Evolutionary conservation across 2,329 filamentous ascomycete genomes (phyloP).

Genomic region (Ascochyta pisi): DNA sequence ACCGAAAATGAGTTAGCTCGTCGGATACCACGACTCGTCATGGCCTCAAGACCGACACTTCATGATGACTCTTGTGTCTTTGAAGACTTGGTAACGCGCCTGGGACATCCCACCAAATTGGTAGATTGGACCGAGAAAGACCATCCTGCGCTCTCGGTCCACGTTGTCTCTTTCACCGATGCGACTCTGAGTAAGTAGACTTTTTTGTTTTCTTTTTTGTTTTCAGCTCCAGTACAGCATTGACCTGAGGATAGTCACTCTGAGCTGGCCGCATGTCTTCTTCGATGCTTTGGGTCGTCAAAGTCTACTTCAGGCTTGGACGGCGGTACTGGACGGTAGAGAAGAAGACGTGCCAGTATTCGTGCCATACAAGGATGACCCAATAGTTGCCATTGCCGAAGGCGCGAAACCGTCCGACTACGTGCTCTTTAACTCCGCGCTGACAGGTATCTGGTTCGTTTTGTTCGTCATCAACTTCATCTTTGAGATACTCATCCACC

Average conservation of each 20-base stretch:
- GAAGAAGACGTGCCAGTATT: no score
- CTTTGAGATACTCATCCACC: constrained; percentile 25
- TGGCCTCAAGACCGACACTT: background rate
- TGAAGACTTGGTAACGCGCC: background rate
- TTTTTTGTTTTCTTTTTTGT: no score
- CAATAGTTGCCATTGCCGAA: constrained; percentile 3
- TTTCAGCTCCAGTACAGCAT: no score
- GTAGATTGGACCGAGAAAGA: background rate
- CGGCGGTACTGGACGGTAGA: no score
- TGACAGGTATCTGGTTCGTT: constrained; percentile 14
- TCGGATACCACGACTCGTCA: no score
- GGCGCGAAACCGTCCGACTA: constrained; percentile 15
- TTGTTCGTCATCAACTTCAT: constrained; percentile 23
- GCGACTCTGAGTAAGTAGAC: constrained; percentile 19
- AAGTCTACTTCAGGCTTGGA: no score
- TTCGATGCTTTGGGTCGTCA: no score
- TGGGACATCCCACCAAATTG: background rate
- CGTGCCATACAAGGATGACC: constrained; percentile 30
- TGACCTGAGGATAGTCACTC: no score
- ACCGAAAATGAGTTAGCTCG: background rate
- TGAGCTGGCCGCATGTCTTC: no score
- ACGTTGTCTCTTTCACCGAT: constrained; percentile 24
- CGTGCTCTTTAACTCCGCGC: constrained; percentile 18
- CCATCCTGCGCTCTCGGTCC: background rate
- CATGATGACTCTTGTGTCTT: background rate